These are phyloP conservation scores for Dentipellis sp. DNA, from an alignment of 768 basidiomycete genomes.

Conservation along the genomic window DNA sequence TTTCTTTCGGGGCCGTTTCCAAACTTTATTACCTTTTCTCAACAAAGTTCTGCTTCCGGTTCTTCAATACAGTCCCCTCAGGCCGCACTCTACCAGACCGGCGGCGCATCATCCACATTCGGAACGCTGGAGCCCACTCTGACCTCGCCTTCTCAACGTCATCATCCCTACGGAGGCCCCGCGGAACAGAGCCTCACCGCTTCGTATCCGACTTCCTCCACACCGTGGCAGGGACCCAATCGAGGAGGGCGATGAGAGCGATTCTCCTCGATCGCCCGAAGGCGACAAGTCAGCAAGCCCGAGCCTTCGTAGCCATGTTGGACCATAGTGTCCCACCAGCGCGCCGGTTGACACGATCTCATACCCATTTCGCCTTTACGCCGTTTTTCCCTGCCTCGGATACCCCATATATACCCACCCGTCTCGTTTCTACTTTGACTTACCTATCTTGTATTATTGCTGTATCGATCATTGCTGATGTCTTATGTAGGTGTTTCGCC, in stretches of 20 bases:
- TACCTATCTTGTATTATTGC: neutral
- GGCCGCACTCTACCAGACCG: neutral
- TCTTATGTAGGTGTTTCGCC: neutral
- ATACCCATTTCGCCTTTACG: neutral
- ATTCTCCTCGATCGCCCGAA: neutral
- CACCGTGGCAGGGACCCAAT: neutral
- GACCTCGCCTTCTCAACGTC: neutral
- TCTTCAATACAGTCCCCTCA: conserved; percentile 34
- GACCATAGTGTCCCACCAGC: neutral
- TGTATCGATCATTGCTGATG: neutral
- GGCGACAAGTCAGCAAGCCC: neutral
- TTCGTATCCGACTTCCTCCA: neutral
- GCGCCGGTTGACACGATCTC: neutral
- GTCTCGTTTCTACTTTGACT: neutral
- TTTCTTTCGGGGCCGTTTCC: conserved; percentile 36
- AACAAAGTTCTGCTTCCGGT: conserved; percentile 11
- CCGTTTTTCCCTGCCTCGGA: neutral
- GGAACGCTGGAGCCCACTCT: neutral
- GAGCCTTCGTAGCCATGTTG: neutral
- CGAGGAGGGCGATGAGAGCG: neutral
- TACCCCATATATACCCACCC: neutral
- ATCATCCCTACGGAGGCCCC: neutral
- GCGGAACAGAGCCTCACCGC: neutral
- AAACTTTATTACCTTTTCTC: conserved; percentile 29
- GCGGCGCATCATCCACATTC: neutral